A percentile compares a stretch with the other conserved stretches of the same genome.
phyloP scores from a whole-genome alignment of 805 yeast genomes.

The Komagataella pseudopastoris region DNA sequence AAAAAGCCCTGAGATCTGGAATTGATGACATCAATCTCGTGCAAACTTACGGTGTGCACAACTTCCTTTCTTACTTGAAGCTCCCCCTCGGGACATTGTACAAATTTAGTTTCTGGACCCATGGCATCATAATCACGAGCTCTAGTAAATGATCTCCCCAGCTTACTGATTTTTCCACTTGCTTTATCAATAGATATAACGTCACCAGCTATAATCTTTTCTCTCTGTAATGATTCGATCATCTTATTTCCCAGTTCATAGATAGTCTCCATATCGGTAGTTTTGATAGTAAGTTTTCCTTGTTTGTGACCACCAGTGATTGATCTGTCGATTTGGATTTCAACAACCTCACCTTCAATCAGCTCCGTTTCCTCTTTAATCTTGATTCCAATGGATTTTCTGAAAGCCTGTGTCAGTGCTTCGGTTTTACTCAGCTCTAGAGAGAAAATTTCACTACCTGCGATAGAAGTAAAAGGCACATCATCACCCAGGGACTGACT shows the following conservation, averaged over 20 bases:
- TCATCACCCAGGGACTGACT: conserved; percentile 58
- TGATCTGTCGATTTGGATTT: conserved; percentile 85
- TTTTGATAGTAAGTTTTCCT: conserved; percentile 92
- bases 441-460: conserved; percentile 88
- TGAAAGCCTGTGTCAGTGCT: conserved; percentile 89
- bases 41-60: conserved; percentile 94
- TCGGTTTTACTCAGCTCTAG: conserved; percentile 92
- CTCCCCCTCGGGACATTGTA: conserved; percentile 98
- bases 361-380: conserved; percentile 95
- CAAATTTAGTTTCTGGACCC: conserved; percentile 97
- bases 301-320: conserved; percentile 97
- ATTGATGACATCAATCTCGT: conserved; percentile 95
- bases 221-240: conserved; percentile 90
- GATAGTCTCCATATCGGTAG: conserved; percentile 97
- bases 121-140: conserved; percentile 97
- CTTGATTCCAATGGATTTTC: conserved; percentile 89
- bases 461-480: conserved; percentile 91
- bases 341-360: conserved; percentile 98
- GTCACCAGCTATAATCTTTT: conserved; percentile 94
- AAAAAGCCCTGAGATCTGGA: conserved; percentile 96
- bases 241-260: conserved; percentile 89
- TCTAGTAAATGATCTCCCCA: conserved; percentile 92
- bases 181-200: conserved; percentile 93
- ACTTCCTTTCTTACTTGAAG: conserved; percentile 90
- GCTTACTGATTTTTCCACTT: conserved; percentile 82